Base-by-base conservation (phyloP, 148 eudicot genomes). In the Pouteria glomerata region DNA sequence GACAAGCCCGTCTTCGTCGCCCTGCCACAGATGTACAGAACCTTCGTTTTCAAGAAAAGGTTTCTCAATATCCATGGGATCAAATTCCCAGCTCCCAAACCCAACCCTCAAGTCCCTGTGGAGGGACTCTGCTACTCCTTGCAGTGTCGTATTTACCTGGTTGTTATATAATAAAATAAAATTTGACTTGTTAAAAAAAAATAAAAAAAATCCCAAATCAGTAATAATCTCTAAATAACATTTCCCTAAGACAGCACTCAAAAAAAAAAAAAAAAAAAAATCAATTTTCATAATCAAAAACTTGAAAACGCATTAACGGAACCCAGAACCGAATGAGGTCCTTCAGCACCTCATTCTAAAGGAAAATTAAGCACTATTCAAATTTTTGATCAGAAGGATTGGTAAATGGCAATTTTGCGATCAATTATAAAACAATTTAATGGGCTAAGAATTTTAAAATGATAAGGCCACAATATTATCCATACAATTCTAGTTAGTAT, bases 21-120 rank as follows among this genome's bases (percentile, higher is more conserved):
- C 91, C 63, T 84, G 88, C 91, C 91, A 87, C 21, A 87, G 12
- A 73, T 85, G 83, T 18, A 82, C 82, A 0, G 68, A 61, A 0
- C 77, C 83, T 48, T 72, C 33, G 2, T 68, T 57, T 51, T 69
- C 48, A 16, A 27, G 37, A 14, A 74, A 69, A 29, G 81, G 70
- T 50, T 76, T 81, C 30, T 24, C 15, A 16, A 85, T 74, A 27
- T 85, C 85, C 74, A 75, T 37, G 6, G 88, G 85, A 71, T 77
- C 80, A 10, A 85, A 85, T 34, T 79, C 88, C 88, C 88, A 82
- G 1, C 57, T 79, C 61, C 85, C 85, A 52, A 85, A 82, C 30
- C 83, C 85, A 55, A 85, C 48, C 72, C 69, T 85, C 62, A 82
- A 23, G 74, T 82, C 83, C 16, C 83, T 56, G 16, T 77, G 68